A percentile compares a stretch with the other conserved stretches of the same genome.
phyloP scores from a whole-genome alignment of 2,329 filamentous ascomycete genomes.

The Exophiala dermatitidis region DNA sequence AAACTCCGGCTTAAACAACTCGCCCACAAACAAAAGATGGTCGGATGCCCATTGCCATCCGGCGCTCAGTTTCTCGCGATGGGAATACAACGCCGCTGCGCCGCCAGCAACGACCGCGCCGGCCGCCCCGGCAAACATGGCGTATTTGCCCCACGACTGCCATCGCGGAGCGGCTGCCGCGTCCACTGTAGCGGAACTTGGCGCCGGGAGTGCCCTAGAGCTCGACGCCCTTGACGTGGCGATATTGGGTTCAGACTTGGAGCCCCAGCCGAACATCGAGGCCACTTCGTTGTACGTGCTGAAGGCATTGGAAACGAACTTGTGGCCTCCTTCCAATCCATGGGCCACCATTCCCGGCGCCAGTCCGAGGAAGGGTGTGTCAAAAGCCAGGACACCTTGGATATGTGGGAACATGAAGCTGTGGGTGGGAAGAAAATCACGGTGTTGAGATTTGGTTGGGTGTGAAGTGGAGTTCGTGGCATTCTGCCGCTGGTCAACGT shows the following conservation, averaged over 20 bases:
- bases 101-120: slow-evolving; percentile 75
- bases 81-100: slow-evolving; percentile 76
- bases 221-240: slow-evolving; percentile 16
- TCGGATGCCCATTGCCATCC: slow-evolving; percentile 78
- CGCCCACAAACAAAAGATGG: slow-evolving; percentile 89
- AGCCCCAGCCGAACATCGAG: slow-evolving; percentile 53
- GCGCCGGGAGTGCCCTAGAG: slow-evolving; percentile 30
- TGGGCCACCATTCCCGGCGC: slow-evolving; percentile 46
- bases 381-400: slow-evolving; percentile 82
- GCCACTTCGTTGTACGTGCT: slow-evolving; percentile 59
- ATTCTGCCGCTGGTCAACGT: slow-evolving; percentile 28
- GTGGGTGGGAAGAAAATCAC: slow-evolving; percentile 19
- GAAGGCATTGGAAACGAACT: slow-evolving; percentile 63
- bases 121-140: slow-evolving; percentile 73
- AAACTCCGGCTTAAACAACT: slow-evolving; percentile 75
- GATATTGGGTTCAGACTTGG: slow-evolving; percentile 24
- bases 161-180: slow-evolving; percentile 49
- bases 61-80: slow-evolving; percentile 68
- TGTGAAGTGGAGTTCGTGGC: slow-evolving; percentile 21
- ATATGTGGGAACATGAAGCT: slow-evolving; percentile 86
- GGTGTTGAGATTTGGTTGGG: slow-evolving; percentile 15
- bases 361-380: slow-evolving; percentile 70
- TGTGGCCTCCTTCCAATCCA: slow-evolving; percentile 75
- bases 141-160: slow-evolving; percentile 77
- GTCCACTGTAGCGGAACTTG: slow-evolving; percentile 33